Evolutionary conservation across 257 asterid species (phyloP), one percentile per base, ranked within the genome.

Genomic region (Nicotiana knightiana): DNA sequence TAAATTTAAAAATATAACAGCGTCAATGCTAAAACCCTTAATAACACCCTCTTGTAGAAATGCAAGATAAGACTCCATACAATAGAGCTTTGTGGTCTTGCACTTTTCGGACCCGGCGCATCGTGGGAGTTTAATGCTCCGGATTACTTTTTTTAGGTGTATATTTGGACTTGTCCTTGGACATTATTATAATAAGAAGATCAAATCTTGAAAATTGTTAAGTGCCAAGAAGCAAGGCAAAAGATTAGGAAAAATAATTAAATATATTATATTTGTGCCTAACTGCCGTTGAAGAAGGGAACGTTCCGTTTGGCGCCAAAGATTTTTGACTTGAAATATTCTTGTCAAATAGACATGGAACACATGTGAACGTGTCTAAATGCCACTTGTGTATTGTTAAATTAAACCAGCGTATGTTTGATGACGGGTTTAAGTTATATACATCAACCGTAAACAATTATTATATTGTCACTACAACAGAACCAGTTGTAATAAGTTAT

Each of bases 201-300:
- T 24, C 43, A 75, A 79, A 46, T 8, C 2, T 33, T 78, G 30
- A 39, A 43, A 43, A 21, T 8, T 37, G 32, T 57, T 10, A 9
- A 65, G 43, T 53, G 35, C 18, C 57, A 53, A 3, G 18, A 76
- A 82, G 80, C 63, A 53, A 81, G 84, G 82, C 86, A 76, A 79
- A 37, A 68, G 16, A 70, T 15, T 62, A 78, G 82, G 28, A 39
- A 77, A 77, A 58, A 53, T 3, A 35, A 39, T 30, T 76, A 16
- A 32, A 62, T 55, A 6, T 82, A 17, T 43, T 39, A 82, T 15
- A 6, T 75, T 32, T 43, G 71, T 86, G 95, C 98, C 97, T 93
- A 94, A 94, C 95, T 85, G 89, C 85, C 89, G 91, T 88, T 90
- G 71, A 81, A 86, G 85, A 87, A 71, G 33, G 80, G 57, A 79